A percentile compares a stretch with the other conserved stretches of the same genome.
These are phyloP conservation scores for Eucalyptus paniculata DNA, from an alignment of 345 rosid species.

Conservation along the genomic window DNA sequence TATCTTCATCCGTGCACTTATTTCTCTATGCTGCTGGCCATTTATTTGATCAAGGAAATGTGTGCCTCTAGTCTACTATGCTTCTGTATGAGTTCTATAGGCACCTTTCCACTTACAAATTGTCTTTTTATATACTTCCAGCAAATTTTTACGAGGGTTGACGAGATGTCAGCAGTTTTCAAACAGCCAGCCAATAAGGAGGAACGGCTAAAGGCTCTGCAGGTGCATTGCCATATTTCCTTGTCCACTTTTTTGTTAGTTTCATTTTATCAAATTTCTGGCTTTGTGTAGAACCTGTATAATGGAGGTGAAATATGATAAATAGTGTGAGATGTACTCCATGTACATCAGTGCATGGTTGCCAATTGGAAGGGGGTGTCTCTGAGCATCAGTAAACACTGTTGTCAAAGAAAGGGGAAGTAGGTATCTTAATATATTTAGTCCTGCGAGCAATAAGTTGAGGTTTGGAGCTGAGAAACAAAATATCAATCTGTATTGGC, in stretches of 20 bases:
- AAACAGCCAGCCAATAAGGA: slow-evolving; percentile 37
- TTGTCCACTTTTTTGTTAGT: background rate
- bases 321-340: background rate
- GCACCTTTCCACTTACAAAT: background rate
- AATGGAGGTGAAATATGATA: background rate
- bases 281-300: background rate
- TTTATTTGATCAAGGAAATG: background rate
- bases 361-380: background rate
- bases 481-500: background rate
- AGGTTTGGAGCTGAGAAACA: background rate
- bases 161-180: slow-evolving; percentile 33
- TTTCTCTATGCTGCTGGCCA: background rate
- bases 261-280: background rate
- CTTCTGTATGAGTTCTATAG: background rate
- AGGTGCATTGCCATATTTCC: slow-evolving; percentile 10
- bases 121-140: background rate
- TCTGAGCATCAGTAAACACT: background rate
- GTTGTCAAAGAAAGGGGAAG: background rate
- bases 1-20: background rate
- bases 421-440: too few relatives aligned
- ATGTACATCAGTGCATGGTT: background rate
- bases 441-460: background rate
- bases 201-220: slow-evolving; percentile 45
- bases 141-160: slow-evolving; percentile 37
- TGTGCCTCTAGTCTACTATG: background rate